Base-by-base conservation (phyloP, 139 green algal species). In the Asterochloris sp. region DNA sequence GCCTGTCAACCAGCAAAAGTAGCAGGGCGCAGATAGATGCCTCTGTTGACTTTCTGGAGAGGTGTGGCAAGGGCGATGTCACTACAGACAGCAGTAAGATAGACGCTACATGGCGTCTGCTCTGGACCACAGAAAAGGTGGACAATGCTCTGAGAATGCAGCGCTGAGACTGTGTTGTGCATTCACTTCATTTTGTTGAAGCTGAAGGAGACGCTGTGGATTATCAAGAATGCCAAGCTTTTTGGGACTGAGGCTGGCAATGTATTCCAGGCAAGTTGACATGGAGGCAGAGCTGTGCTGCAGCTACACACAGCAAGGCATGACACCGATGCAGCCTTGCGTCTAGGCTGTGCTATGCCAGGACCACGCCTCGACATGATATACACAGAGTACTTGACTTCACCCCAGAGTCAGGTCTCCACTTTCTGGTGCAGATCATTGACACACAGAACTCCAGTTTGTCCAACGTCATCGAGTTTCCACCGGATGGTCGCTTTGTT, bases 381-480 rank as follows among this genome's bases (percentile, higher is more conserved):
- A 17, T 8, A 11, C 24, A 62, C 73, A 29, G 27, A 60, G n/a
- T 80, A 54, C 67, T 0, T 26, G 14, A 64, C 19, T 10, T 23
- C n/a, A 21, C 9, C 73, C n/a, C 80, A 73, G 12, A 27, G 4
- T 69, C 17, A 28, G n/a, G 29, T 27, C 23, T 82, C 1, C 28
- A 8, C 19, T 26, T 24, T 78, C 62, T 77, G 13, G 19, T 81
- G 27, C 92, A 98, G 92, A 89, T 97, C 15, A 97, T 98, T 78
- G 95, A 98, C 83, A 84, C 91, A 27, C 71, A 89, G 0, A 74
- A 62, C 0, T 62, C 28, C 27, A 87, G 74, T 1, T 85, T 98
- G 69, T 91, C 96, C 29, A 98, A 98, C 82, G 88, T 98, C 11
- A 97, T 98, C 78, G 93, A 87, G 13, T 98, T 98, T 84, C 94